Conservation (phyloP, 257 asterid genomes). For the Thymus mandschuricus region DNA sequence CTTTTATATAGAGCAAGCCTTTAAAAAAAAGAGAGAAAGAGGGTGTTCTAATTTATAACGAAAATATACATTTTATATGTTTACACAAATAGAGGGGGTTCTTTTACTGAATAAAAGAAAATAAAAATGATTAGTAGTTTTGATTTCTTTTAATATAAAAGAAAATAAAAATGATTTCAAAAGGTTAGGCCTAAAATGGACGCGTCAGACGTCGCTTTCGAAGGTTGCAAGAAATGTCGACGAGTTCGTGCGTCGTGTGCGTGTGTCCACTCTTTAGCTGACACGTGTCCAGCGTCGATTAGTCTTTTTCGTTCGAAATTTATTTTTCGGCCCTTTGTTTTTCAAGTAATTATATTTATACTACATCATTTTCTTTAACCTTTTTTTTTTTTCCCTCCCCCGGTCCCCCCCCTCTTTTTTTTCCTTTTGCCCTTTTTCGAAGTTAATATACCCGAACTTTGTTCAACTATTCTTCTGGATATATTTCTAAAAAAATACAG, state of each 20-base stretch:
- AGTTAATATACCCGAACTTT: too few species aligned
- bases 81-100: too few species aligned
- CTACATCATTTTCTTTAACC: neutral
- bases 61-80: too few species aligned
- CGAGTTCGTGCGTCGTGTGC: neutral
- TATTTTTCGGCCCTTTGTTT: slow-evolving; percentile 6
- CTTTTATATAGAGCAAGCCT: too few species aligned
- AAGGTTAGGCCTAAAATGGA: slow-evolving; percentile 31
- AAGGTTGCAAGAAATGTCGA: slow-evolving; percentile 15
- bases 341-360: neutral
- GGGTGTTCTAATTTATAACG: too few species aligned
- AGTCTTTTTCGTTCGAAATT: neutral
- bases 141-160: neutral
- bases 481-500: too few species aligned
- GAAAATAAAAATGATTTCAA: neutral
- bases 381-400: too few species aligned
- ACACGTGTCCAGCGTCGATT: neutral
- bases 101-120: too few species aligned
- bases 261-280: neutral
- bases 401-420: too few species aligned
- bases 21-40: too few species aligned
- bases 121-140: neutral
- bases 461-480: too few species aligned
- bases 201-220: slow-evolving; percentile 30
- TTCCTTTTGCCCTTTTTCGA: too few species aligned